Base-by-base conservation (phyloP, 768 basidiomycete species). In the Boletales sp. region DNA sequence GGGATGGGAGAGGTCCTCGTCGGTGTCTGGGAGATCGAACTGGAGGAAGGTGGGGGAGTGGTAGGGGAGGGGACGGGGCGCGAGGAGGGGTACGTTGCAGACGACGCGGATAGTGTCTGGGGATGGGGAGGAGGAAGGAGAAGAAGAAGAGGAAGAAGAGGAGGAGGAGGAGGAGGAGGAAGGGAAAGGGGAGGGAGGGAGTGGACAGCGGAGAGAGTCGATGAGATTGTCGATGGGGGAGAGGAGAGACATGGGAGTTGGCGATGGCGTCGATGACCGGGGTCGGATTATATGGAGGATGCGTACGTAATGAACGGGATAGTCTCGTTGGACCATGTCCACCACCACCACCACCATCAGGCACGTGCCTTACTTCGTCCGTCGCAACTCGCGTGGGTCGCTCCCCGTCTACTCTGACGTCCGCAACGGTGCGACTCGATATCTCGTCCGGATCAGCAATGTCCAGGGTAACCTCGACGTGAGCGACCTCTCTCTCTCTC, bases 401-500 rank as follows among this genome's bases (percentile, higher is more conserved):
- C 74, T 90, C 29, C 87, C 88, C 39, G 85, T 91, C 21, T 89
- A 89, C 65, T 79, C 84, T 27, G 85, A 90, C 63, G 63, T 87
- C 40, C 81, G 84, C 54, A 87, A 85, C 63, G 80, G 69, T 29
- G 79, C 84, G 51, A 78, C 82, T 5, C 78, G 81, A 48, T 70
- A 80, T 52, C 70, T 79, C 32, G 67, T 85, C 39, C 73, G 78
- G 40, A 74, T 91, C 50, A 78, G 83, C 45, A 86, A 89, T 66
- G 72, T 91, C 9, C 75, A 88, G 50, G 89, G 88, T 17, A 74
- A 80, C 53, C 60, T 71, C 51, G 67, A 74, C 49, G 88, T 87
- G 61, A 54, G 78, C 72, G 52, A 5, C 5, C 30, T 44, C 30
- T 13, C 32, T 48, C 40, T 35, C 14, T 1, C 15, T 10, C 4